These are phyloP conservation scores for Colletotrichum cordylinicola DNA, from an alignment of 2,329 filamentous ascomycete genomes.

Conservation along the genomic window DNA sequence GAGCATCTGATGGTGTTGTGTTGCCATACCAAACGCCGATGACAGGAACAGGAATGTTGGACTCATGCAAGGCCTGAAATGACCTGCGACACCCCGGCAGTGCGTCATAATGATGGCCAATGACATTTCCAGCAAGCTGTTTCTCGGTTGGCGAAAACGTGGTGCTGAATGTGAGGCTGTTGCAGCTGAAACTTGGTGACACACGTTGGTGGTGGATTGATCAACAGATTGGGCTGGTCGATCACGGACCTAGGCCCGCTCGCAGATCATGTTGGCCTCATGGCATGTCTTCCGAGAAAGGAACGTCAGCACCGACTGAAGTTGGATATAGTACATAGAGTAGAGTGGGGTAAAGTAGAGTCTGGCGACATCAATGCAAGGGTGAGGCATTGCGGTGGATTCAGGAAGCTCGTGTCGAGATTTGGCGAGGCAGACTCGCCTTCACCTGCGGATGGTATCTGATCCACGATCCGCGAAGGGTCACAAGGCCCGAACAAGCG, in stretches of 20 bases:
- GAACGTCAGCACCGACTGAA: background rate
- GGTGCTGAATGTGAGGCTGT: slow-evolving; percentile 14
- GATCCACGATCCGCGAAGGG: background rate
- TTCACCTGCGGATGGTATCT: background rate
- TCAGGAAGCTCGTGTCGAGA: background rate
- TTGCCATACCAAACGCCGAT: background rate
- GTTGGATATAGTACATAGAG: background rate
- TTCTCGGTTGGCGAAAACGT: background rate
- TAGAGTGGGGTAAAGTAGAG: background rate
- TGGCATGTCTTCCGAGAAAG: background rate
- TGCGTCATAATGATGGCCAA: slow-evolving; percentile 1
- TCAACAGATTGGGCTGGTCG: slow-evolving; percentile 1
- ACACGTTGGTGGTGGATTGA: background rate
- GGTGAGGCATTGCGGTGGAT: background rate
- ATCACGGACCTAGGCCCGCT: background rate
- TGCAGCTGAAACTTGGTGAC: background rate
- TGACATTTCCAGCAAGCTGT: background rate
- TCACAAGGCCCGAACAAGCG: background rate
- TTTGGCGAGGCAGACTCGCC: slow-evolving; percentile 13
- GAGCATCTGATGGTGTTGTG: background rate
- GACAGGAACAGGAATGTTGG: background rate
- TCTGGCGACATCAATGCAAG: background rate
- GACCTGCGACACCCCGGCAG: background rate
- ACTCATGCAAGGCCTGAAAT: background rate
- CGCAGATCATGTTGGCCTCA: background rate